Base-by-base conservation (phyloP, 345 rosid genomes). In the Hibiscus mutabilis region DNA sequence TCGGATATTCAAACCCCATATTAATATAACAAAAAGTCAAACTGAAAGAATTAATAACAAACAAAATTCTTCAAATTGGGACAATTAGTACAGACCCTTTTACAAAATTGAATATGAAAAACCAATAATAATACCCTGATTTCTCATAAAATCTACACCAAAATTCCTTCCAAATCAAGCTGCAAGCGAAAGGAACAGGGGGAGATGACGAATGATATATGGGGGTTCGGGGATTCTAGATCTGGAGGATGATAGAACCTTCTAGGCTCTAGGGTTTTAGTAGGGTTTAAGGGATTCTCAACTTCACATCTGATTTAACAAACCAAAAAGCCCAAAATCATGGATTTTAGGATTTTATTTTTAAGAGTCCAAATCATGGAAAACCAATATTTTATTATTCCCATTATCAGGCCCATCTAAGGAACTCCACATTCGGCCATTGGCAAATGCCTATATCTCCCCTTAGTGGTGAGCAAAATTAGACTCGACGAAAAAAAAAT, bases 181-280 rank as follows among this genome's bases (percentile, higher is more conserved):
- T 27, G 31, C 31, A 27, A 27, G 46, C 24, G 16, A 61, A 6
- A 11, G 16, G 9, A 33, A 51, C 12, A 1, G 11, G 24, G 8
- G 24, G 0, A 4, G 44, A 29, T 31, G 47, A 3, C 1, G 1
- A 19, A 6, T 5, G n/a, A 25, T 13, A 6, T 53, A 44, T 6
- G 14, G 69, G 69, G 55, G 11, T 0, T 3, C 14, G 47, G 65
- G 52, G 57, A 49, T 37, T 47, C 16, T 3, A 51, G 58, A 6
- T 75, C 70, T 60, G 70, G 78, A 71, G 16, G 25, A 55, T 1
- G 4, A 60, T 15, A 16, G 75, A 78, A 79, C 74, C 61, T 79
- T 79, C 76, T 75, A 71, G 82, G 71, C 44, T 52, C 31, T 75
- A 79, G 82, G 82, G 81, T 71, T 74, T 74, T 58, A 57, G 71